phyloP scores from a whole-genome alignment of 2,329 filamentous ascomycete genomes.

The Trichoderma sp. region DNA sequence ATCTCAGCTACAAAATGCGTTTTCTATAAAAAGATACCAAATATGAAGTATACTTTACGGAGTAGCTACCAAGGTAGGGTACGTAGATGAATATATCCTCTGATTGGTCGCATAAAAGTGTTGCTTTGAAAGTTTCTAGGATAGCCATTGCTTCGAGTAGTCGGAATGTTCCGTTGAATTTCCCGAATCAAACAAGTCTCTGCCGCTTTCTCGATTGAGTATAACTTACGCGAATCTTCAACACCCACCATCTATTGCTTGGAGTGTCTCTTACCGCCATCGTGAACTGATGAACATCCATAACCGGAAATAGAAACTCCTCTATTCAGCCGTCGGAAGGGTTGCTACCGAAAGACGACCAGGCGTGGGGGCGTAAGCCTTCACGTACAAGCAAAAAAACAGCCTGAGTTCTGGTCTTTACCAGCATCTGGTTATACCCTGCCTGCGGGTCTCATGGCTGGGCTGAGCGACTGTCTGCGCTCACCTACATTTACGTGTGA shows the following conservation, averaged over 20 bases:
- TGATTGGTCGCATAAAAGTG: not conserved
- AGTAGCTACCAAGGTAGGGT: not conserved
- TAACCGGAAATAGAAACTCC: not conserved
- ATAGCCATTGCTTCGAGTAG: not conserved
- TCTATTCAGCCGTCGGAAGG: not conserved
- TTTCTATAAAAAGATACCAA: not conserved
- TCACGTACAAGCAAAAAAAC: not conserved
- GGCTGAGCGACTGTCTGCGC: not conserved
- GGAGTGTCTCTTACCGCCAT: not conserved
- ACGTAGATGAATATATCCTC: not conserved
- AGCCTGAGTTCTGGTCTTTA: not conserved
- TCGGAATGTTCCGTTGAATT: not conserved
- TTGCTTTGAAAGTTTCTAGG: not conserved
- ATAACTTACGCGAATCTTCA: not conserved
- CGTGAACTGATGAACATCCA: not conserved
- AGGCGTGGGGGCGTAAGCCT: not conserved
- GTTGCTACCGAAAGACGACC: not conserved
- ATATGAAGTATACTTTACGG: not conserved
- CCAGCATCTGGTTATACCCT: not conserved
- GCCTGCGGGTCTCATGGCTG: not conserved
- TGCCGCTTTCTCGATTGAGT: not conserved
- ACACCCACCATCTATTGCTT: not conserved
- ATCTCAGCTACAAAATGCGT: not conserved
- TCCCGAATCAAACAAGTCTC: not conserved
- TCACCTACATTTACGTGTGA: not conserved